phyloP scores from a whole-genome alignment of 495 filamentous ascomycete genomes.

The Aspergillus bridgeri region DNA sequence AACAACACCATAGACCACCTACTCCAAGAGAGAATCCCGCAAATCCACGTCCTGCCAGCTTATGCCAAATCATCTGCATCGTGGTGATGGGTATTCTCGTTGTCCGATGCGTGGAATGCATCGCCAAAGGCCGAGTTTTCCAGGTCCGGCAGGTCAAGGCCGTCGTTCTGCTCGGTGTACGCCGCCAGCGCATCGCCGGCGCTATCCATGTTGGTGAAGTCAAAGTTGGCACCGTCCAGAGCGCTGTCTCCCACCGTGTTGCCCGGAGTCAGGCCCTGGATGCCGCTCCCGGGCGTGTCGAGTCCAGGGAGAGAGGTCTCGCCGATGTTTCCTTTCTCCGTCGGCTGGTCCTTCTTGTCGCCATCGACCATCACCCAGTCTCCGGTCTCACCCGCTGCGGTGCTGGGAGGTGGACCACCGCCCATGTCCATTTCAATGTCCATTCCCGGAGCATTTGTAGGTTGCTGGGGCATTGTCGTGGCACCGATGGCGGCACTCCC shows the following conservation, averaged over 20 bases:
- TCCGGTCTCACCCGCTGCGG: slow-evolving; percentile 39
- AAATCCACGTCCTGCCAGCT: slow-evolving; percentile 5
- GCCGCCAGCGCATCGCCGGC: slow-evolving; percentile 62
- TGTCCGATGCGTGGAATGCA: slow-evolving; percentile 58
- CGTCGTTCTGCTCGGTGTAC: slow-evolving; percentile 52
- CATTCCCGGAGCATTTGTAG: slow-evolving; percentile 3
- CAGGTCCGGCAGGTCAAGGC: slow-evolving; percentile 47
- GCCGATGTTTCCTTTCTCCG: slow-evolving; percentile 14
- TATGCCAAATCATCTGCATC: slow-evolving; percentile 45
- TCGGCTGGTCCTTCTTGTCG: slow-evolving; percentile 34
- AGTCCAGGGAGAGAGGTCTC: slow-evolving; percentile 18
- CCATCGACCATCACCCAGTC: slow-evolving; percentile 62
- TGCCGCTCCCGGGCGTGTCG: slow-evolving; percentile 25
- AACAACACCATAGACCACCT: slow-evolving; percentile 13
- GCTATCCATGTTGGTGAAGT: slow-evolving; percentile 57
- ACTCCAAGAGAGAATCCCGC: slow-evolving; percentile 18
- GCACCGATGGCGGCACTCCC: not conserved
- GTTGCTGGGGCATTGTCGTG: slow-evolving; percentile 9
- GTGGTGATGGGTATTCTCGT: slow-evolving; percentile 43
- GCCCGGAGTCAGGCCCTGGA: slow-evolving; percentile 26
- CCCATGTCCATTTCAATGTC: slow-evolving; percentile 47
- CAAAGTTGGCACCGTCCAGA: slow-evolving; percentile 46
- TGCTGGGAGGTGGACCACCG: slow-evolving; percentile 26
- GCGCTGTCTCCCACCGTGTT: slow-evolving; percentile 27
- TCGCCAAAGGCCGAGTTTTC: slow-evolving; percentile 62